Evolutionary conservation across 441 rosid species (phyloP).

Genomic region (Croton setiger): DNA sequence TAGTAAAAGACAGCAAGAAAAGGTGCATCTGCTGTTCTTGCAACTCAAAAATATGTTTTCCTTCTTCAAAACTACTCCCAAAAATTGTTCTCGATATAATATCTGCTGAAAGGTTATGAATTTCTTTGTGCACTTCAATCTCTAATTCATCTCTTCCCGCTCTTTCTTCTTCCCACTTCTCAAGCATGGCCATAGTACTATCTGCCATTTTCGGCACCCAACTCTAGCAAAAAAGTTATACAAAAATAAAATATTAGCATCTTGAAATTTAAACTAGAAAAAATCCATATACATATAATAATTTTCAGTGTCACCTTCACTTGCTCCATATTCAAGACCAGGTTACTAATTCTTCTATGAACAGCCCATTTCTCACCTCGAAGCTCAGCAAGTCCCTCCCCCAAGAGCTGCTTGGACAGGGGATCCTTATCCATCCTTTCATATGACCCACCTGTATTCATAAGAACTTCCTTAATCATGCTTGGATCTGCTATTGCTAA

Average conservation of each 20-base stretch:
- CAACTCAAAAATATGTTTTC: slow-evolving; percentile 55
- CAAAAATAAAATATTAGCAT: not conserved
- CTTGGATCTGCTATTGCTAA: slow-evolving; percentile 47
- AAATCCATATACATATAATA: not conserved
- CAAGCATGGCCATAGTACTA: slow-evolving; percentile 42
- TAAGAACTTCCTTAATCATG: slow-evolving; percentile 16
- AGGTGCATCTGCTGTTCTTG: slow-evolving; percentile 69
- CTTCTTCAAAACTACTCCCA: slow-evolving; percentile 75
- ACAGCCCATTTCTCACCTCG: not conserved
- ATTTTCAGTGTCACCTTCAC: slow-evolving; percentile 44
- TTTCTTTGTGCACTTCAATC: slow-evolving; percentile 53
- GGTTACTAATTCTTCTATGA: not conserved
- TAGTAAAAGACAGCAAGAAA: slow-evolving; percentile 31
- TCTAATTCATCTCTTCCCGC: slow-evolving; percentile 57
- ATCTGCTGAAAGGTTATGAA: slow-evolving; percentile 62
- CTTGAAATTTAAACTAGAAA: not conserved
- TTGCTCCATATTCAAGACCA: slow-evolving; percentile 38
- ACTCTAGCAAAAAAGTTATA: slow-evolving; percentile 25
- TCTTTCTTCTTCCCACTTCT: slow-evolving; percentile 62
- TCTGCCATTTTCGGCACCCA: slow-evolving; percentile 70
- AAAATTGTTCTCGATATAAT: slow-evolving; percentile 68
- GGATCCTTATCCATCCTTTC: slow-evolving; percentile 37
- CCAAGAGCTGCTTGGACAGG: slow-evolving; percentile 40
- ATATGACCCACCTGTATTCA: slow-evolving; percentile 26
- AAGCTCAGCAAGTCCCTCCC: slow-evolving; percentile 42